Percentiles rank a stretch among this genome's conserved stretches.
Evolutionary conservation across 441 rosid species (phyloP).

Genomic region (Theobroma grandiflorum): DNA sequence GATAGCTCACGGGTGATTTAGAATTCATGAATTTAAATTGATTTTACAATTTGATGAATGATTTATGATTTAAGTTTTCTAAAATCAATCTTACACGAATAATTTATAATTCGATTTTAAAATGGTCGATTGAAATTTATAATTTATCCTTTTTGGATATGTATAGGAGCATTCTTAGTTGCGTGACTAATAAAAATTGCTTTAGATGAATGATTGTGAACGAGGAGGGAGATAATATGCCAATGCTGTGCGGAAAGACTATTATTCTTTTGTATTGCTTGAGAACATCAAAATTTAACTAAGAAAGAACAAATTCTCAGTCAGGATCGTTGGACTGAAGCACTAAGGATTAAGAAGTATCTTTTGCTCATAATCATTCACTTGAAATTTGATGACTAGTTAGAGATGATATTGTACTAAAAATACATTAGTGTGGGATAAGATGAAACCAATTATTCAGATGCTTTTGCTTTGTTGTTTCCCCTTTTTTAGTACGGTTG

Average conservation of each 20-base stretch:
- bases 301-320: not conserved
- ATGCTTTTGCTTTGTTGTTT: not conserved
- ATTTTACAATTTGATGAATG: too few relatives aligned
- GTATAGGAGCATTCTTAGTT: not conserved
- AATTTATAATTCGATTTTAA: too few relatives aligned
- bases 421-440: not conserved
- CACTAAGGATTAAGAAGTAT: not conserved
- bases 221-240: not conserved
- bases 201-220: not conserved
- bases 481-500: not conserved
- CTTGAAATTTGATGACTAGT: not conserved
- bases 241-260: not conserved
- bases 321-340: not conserved
- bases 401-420: not conserved
- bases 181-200: not conserved
- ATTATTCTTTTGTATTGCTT: not conserved
- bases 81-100: too few relatives aligned
- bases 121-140: too few relatives aligned
- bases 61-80: too few relatives aligned
- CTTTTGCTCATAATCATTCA: constrained; percentile 1
- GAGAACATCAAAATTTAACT: not conserved
- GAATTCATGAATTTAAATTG: too few relatives aligned
- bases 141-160: not conserved
- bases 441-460: not conserved
- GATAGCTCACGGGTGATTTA: too few relatives aligned